A percentile compares a stretch with the other conserved stretches of the same genome.
phyloP scores from a whole-genome alignment of 2,329 filamentous ascomycete genomes.

The Colletotrichum karsti region DNA sequence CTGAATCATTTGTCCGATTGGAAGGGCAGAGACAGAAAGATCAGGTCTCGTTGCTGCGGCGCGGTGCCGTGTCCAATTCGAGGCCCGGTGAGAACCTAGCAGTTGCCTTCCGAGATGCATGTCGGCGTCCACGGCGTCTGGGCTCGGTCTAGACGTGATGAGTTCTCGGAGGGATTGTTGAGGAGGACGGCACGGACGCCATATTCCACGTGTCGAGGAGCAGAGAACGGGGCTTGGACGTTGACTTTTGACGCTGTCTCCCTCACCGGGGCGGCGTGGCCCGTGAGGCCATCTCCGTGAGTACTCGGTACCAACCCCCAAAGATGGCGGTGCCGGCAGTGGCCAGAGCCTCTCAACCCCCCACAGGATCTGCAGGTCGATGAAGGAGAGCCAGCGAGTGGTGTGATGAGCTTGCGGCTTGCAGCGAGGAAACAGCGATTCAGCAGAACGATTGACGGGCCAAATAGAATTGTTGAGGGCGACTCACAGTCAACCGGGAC shows the following conservation, averaged over 20 bases:
- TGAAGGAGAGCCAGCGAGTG: not conserved
- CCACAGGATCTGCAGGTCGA: conserved; percentile 15
- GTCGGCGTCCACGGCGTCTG: conserved; percentile 8
- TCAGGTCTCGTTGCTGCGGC: not conserved
- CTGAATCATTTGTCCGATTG: not conserved
- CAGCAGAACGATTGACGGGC: not conserved
- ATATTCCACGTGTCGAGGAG: not conserved
- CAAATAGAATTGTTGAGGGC: not conserved
- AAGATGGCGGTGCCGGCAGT: conserved; percentile 6
- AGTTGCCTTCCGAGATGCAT: conserved; percentile 6
- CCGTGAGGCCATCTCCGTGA: not conserved
- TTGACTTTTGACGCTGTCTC: not conserved
- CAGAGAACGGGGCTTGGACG: not conserved
- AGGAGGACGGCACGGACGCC: not conserved
- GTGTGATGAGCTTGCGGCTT: not conserved
- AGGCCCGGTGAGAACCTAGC: not conserved
- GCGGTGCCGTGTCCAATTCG: not conserved
- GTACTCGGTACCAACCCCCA: not conserved
- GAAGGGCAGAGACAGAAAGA: not conserved
- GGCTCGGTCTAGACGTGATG: not conserved
- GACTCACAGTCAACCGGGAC: not conserved
- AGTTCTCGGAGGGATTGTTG: not conserved
- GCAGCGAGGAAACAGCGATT: conserved; percentile 21
- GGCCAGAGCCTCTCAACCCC: not conserved
- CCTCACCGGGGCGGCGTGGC: not conserved